phyloP scores from a whole-genome alignment of 257 asterid species.

The Cynanchum wilfordii region DNA sequence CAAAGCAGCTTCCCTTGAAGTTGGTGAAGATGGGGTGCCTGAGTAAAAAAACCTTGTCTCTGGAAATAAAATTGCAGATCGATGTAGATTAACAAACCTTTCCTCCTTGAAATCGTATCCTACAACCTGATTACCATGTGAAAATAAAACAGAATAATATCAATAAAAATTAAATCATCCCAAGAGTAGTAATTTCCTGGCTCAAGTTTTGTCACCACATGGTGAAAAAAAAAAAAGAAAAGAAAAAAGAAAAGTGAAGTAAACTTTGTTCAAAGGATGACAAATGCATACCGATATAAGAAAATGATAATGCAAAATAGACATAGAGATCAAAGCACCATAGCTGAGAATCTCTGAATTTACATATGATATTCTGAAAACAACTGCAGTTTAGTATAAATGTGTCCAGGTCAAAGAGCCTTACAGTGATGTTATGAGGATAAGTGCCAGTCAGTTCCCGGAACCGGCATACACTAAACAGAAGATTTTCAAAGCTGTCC shows the following conservation, averaged over 20 bases:
- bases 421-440: constrained; percentile 86
- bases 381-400: not conserved
- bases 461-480: constrained; percentile 84
- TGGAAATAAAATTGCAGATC: constrained; percentile 69
- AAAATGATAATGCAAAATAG: not conserved
- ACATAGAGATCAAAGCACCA: not conserved
- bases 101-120: constrained; percentile 95
- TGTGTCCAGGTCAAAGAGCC: constrained; percentile 20
- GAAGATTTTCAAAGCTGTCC: constrained; percentile 89
- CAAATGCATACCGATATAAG: not conserved
- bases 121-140: constrained; percentile 48
- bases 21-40: constrained; percentile 73
- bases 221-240: not conserved
- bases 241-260: too few relatives aligned
- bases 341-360: not conserved
- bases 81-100: constrained; percentile 74
- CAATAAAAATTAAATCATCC: not conserved
- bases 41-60: constrained; percentile 61
- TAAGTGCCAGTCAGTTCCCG: constrained; percentile 91
- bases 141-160: not conserved
- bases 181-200: not conserved
- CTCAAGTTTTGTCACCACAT: not conserved
- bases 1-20: constrained; percentile 74
- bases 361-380: not conserved
- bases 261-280: not conserved